Evolutionary conservation across 805 yeast genomes (phyloP).

Genomic region (Ogataea paraovalis): DNA sequence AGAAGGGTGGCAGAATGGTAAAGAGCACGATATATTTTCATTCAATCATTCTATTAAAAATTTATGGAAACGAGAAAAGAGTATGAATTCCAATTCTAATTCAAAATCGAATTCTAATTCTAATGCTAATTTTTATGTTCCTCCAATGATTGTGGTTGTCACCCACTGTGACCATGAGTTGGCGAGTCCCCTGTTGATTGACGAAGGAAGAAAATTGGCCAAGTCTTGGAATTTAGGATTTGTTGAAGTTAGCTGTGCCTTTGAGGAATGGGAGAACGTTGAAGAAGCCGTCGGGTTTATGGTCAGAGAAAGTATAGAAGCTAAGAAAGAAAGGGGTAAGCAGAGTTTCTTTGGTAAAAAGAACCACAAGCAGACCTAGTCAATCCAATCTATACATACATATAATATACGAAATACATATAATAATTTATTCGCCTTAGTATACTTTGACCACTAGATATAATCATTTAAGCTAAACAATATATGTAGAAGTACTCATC

Average conservation of each 20-base stretch:
- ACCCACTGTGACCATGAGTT: conserved; percentile 56
- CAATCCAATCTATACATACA: too few relatives aligned
- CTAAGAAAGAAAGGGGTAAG: conserved; percentile 8
- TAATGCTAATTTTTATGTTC: conserved; percentile 25
- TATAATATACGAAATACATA: background rate
- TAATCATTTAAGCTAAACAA: too few relatives aligned
- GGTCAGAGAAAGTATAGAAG: conserved; percentile 56
- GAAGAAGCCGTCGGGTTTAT: conserved; percentile 56
- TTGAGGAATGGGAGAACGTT: conserved; percentile 41
- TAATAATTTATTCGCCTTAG: too few relatives aligned
- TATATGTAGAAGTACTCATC: too few relatives aligned
- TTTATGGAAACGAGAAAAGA: conserved; percentile 42
- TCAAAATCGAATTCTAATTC: too few relatives aligned
- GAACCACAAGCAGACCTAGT: background rate
- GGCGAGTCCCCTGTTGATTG: conserved; percentile 57
- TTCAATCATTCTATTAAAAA: conserved; percentile 53
- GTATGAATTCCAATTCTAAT: background rate
- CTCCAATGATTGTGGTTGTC: conserved; percentile 66
- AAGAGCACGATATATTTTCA: conserved; percentile 65
- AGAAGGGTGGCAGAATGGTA: conserved; percentile 55
- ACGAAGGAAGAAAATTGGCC: conserved; percentile 55
- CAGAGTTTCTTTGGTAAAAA: background rate
- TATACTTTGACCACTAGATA: too few relatives aligned
- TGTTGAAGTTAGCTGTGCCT: conserved; percentile 51
- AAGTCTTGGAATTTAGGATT: conserved; percentile 62